Evolutionary conservation across 129 eudicot species (phyloP), one percentile per base, ranked within the genome.

Genomic region (Rutidosis leptorrhynchoides): DNA sequence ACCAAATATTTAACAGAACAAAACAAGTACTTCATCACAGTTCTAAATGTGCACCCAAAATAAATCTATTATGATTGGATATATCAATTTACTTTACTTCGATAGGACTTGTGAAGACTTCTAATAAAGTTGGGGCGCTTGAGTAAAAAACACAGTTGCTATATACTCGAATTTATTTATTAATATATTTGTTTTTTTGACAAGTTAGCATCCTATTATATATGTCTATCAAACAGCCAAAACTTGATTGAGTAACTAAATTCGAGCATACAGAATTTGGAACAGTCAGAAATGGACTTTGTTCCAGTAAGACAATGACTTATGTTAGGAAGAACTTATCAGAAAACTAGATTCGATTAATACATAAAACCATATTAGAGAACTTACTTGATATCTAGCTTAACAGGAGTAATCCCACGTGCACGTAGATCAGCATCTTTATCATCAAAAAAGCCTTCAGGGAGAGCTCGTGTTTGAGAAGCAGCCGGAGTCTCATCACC

Each of bases 341-440:
- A 17, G 28, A 49, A 30, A 33, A 51, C 45, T 17, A 72, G n/a
- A 72, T 62, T 52, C 12, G 56, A 33, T 56, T 17, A 53, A 72
- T 62, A 35, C 32, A 63, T 25, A 63, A 8, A 20, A 54, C 29
- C 61, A 48, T 22, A 55, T 37, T 26, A 3, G 26, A 76, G 43
- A 49, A 65, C 95, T 83, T 81, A 92, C 98, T 80, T 83, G 70
- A 83, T 84, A 78, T 92, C 96, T 57, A 80, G 79, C 82, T 92
- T 92, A 56, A 88, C 83, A 55, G 85, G 90, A 16, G 84, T 84
- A 71, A 92, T 88, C 54, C 98, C 98, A 55, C 96, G 90, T 76
- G 96, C 98, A 75, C 90, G 98, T 69, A 81, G 75, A 86, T 92
- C 98, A 75, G 96, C 95, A 70, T 82, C 92, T 77, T 88, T 92